Evolutionary conservation across 352 stramenopile genomes (phyloP).

Genomic region (Globisporangium canariense): DNA sequence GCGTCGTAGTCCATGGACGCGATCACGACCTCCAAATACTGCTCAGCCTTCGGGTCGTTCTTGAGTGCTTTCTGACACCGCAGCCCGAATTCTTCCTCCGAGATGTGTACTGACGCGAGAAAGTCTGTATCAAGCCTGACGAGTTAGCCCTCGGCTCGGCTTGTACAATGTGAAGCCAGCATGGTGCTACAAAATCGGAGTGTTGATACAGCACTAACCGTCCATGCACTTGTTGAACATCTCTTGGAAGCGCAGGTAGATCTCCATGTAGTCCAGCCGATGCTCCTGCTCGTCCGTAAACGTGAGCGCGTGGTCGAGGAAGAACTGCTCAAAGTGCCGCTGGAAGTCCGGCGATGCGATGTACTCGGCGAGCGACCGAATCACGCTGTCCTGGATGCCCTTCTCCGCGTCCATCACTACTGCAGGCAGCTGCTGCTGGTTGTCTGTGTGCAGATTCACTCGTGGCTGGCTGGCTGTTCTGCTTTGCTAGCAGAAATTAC

Average conservation of each 20-base stretch:
- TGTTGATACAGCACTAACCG: conserved; percentile 16
- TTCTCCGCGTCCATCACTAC: conserved; percentile 13
- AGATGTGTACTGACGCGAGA: conserved; percentile 37
- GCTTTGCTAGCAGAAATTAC: too few species aligned
- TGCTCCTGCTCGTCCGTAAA: conserved; percentile 71
- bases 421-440: background rate
- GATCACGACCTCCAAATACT: conserved; percentile 74
- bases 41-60: conserved; percentile 49
- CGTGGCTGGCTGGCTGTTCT: background rate
- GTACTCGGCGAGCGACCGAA: conserved; percentile 56
- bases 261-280: conserved; percentile 66
- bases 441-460: background rate
- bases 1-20: conserved; percentile 78
- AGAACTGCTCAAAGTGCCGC: conserved; percentile 71
- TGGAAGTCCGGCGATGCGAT: conserved; percentile 64
- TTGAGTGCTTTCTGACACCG: conserved; percentile 54
- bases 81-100: conserved; percentile 56
- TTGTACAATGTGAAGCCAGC: too few species aligned
- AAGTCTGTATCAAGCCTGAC: conserved; percentile 34
- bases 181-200: background rate
- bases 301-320: conserved; percentile 56
- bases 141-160: too few species aligned
- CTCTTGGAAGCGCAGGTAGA: conserved; percentile 69
- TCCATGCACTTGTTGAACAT: conserved; percentile 75
- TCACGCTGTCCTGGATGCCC: conserved; percentile 54